Evolutionary conservation across 2,329 filamentous ascomycete species (phyloP).

Genomic region (Tetracladium maxilliforme): DNA sequence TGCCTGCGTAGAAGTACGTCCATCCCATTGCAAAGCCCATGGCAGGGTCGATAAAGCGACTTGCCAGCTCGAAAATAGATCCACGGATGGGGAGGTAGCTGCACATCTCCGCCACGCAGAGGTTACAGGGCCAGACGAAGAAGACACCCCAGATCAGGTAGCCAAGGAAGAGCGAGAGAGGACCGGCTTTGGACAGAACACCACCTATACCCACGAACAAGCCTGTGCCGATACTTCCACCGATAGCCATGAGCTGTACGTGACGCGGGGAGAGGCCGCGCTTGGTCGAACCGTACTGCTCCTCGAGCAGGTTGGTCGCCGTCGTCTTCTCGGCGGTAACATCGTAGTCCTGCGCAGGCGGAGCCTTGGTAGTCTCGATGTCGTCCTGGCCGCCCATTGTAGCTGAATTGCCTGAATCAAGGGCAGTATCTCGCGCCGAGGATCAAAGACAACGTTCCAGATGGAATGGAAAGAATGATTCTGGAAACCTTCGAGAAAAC

Average conservation of each 20-base stretch:
- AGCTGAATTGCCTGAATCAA: too few species aligned
- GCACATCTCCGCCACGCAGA: constrained; percentile 40
- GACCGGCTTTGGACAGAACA: constrained; percentile 36
- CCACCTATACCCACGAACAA: constrained; percentile 38
- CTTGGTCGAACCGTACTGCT: too few species aligned
- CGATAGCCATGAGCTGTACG: constrained; percentile 14
- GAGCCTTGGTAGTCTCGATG: too few species aligned
- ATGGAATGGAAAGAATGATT: too few species aligned
- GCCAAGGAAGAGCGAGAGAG: constrained; percentile 33
- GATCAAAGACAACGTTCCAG: too few species aligned
- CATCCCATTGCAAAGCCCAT: constrained; percentile 30
- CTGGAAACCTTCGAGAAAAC: too few species aligned
- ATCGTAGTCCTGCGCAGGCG: too few species aligned
- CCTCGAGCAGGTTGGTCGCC: too few species aligned
- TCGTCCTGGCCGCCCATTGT: too few species aligned
- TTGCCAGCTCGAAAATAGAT: constrained; percentile 37
- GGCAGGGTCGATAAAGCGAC: constrained; percentile 39
- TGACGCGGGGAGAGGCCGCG: constrained; percentile 14
- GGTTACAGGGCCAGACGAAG: constrained; percentile 27
- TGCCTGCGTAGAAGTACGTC: constrained; percentile 28
- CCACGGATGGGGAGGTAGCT: constrained; percentile 38
- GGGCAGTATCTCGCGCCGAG: too few species aligned
- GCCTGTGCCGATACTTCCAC: constrained; percentile 33
- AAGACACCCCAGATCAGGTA: constrained; percentile 31
- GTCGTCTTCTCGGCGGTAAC: too few species aligned